A percentile compares a stretch with the other conserved stretches of the same genome.
Evolutionary conservation across 441 rosid species (phyloP).

Genomic region (Gossypium lobatum): DNA sequence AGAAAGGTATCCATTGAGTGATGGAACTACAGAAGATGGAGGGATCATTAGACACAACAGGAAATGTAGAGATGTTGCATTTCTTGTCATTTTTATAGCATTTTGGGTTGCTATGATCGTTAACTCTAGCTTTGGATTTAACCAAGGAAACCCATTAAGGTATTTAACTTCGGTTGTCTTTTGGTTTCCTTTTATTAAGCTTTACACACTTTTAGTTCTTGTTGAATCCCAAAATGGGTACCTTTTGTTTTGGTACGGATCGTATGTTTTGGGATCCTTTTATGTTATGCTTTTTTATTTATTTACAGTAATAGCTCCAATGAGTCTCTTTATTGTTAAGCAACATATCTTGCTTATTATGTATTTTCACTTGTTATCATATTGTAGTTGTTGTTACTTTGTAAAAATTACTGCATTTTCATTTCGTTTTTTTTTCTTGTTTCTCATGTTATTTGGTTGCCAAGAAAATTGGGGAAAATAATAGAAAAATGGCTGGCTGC

Average conservation of each 20-base stretch:
- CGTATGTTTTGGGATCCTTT: background rate
- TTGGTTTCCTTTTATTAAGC: background rate
- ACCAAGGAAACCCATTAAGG: conserved; percentile 90
- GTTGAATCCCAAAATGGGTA: conserved; percentile 23
- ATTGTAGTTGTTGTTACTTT: background rate
- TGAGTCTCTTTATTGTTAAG: conserved; percentile 7
- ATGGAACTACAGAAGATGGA: conserved; percentile 62
- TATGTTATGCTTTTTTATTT: conserved; percentile 11
- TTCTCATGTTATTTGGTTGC: background rate
- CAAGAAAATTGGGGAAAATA: background rate
- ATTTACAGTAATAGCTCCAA: conserved; percentile 9
- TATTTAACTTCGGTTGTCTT: conserved; percentile 8
- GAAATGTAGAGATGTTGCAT: conserved; percentile 83
- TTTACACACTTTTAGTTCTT: conserved; percentile 7
- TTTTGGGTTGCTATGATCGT: conserved; percentile 98
- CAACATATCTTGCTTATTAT: background rate
- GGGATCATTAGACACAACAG: conserved; percentile 87
- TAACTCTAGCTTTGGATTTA: conserved; percentile 95
- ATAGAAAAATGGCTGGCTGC: conserved; percentile 1
- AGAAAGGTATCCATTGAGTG: conserved; percentile 89
- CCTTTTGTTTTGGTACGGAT: conserved; percentile 20
- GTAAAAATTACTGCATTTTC: background rate
- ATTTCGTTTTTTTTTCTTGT: background rate
- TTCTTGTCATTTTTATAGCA: conserved; percentile 72
- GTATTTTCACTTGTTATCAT: background rate